A percentile compares a stretch with the other conserved stretches of the same genome.
phyloP scores from a whole-genome alignment of 2,329 filamentous ascomycete species.

The Neospermospora avenae region DNA sequence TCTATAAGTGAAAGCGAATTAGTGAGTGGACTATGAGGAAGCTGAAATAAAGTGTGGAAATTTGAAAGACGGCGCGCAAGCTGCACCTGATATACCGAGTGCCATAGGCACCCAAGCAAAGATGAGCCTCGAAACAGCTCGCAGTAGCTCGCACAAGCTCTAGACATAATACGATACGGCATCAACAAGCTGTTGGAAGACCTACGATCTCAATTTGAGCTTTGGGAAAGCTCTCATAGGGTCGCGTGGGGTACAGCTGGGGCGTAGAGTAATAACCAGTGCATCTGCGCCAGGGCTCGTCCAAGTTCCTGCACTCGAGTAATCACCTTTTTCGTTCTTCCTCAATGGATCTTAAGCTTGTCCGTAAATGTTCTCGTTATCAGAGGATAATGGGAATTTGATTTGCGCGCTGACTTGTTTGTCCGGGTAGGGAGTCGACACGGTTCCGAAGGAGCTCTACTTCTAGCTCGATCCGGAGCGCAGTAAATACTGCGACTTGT shows the following conservation, averaged over 20 bases:
- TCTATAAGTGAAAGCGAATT: conserved; percentile 18
- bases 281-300: conserved; percentile 22
- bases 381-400: not conserved
- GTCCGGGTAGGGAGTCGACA: not conserved
- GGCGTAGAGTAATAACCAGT: conserved; percentile 27
- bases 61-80: conserved; percentile 7
- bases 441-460: not conserved
- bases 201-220: conserved; percentile 35
- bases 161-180: conserved; percentile 19
- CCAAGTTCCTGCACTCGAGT: conserved; percentile 10
- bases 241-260: conserved; percentile 32
- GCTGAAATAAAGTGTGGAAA: not conserved
- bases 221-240: conserved; percentile 32
- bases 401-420: not conserved
- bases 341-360: not conserved
- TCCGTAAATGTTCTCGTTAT: not conserved
- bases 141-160: conserved; percentile 28
- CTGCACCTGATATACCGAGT: conserved; percentile 7
- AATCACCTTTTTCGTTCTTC: conserved; percentile 27
- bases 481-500: not conserved
- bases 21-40: conserved; percentile 9
- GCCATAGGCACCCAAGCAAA: conserved; percentile 10
- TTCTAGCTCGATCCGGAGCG: not conserved
- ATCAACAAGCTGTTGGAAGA: conserved; percentile 34
- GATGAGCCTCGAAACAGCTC: conserved; percentile 17